A percentile compares a stretch with the other conserved stretches of the same genome.
Conservation (phyloP, 805 yeast species). For the Babjeviella inositovora region DNA sequence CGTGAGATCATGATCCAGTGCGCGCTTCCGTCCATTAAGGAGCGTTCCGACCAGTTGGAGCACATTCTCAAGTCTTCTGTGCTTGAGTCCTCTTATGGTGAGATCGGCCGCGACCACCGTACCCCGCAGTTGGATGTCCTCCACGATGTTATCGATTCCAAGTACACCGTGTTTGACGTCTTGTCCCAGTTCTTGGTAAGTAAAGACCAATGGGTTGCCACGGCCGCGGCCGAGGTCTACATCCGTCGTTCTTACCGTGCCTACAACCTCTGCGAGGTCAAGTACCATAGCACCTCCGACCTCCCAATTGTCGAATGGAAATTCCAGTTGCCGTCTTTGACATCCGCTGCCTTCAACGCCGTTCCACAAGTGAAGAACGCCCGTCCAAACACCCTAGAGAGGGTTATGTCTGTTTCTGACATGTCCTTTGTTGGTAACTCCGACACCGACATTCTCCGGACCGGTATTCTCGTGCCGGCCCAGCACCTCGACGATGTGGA, state of each 20-base stretch:
- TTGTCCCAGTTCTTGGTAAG: conserved; percentile 80
- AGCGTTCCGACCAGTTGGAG: conserved; percentile 93
- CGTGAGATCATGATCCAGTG: conserved; percentile 94
- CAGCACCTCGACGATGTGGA: conserved; percentile 82
- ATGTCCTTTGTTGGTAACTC: conserved; percentile 69
- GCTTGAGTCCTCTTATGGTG: conserved; percentile 81
- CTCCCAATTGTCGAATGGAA: conserved; percentile 75
- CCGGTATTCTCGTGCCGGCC: conserved; percentile 73
- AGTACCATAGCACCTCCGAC: conserved; percentile 31
- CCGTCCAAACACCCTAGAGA: conserved; percentile 30
- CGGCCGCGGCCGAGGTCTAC: conserved; percentile 95
- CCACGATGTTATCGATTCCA: conserved; percentile 89
- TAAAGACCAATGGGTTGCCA: conserved; percentile 72
- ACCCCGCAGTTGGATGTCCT: conserved; percentile 70
- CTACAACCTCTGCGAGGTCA: conserved; percentile 68
- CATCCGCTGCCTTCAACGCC: conserved; percentile 61
- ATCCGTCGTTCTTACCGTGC: conserved; percentile 96
- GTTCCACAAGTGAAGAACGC: conserved; percentile 34
- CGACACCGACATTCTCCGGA: conserved; percentile 56
- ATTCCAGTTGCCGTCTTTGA: conserved; percentile 67
- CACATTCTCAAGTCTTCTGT: conserved; percentile 81
- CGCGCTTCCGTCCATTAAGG: conserved; percentile 89
- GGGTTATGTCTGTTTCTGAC: conserved; percentile 90
- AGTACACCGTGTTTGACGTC: conserved; percentile 92
- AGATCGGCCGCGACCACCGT: conserved; percentile 56